A percentile compares a stretch with the other conserved stretches of the same genome.
phyloP scores from a whole-genome alignment of 139 green algal species.

The Penium margaritaceum region DNA sequence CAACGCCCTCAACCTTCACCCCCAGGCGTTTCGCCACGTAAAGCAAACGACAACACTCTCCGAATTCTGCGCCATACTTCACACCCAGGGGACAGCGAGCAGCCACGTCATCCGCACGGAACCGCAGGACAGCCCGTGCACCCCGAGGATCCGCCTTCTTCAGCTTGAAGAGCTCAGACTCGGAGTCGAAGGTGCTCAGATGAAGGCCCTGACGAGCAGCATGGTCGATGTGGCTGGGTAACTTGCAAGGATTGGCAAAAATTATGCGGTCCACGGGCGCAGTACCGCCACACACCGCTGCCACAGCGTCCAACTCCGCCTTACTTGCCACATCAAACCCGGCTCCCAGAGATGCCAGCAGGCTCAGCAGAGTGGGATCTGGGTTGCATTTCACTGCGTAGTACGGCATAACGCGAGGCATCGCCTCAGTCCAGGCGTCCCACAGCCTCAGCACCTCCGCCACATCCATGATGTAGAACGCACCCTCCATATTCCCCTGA shows the following conservation, averaged over 20 bases:
- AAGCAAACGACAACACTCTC: constrained; percentile 59
- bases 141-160: constrained; percentile 54
- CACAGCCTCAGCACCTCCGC: constrained; percentile 68
- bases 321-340: constrained; percentile 90
- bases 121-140: constrained; percentile 73
- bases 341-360: constrained; percentile 73
- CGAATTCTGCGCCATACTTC: constrained; percentile 81
- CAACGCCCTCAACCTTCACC: constrained; percentile 75
- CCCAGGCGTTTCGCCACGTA: constrained; percentile 52
- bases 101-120: constrained; percentile 73
- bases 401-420: constrained; percentile 84
- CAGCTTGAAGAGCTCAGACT: constrained; percentile 84
- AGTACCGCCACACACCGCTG: constrained; percentile 63
- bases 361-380: constrained; percentile 70
- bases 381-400: constrained; percentile 95
- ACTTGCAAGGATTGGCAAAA: constrained; percentile 92
- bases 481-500: no score
- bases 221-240: constrained; percentile 66
- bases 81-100: constrained; percentile 66
- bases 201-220: constrained; percentile 53
- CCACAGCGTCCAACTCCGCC: constrained; percentile 74
- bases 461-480: constrained; percentile 85
- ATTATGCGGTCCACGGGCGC: constrained; percentile 65
- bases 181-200: constrained; percentile 88
- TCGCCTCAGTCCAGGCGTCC: constrained; percentile 63